Base-by-base conservation (phyloP, 495 filamentous ascomycete genomes). In the Copromyces sp. region DNA sequence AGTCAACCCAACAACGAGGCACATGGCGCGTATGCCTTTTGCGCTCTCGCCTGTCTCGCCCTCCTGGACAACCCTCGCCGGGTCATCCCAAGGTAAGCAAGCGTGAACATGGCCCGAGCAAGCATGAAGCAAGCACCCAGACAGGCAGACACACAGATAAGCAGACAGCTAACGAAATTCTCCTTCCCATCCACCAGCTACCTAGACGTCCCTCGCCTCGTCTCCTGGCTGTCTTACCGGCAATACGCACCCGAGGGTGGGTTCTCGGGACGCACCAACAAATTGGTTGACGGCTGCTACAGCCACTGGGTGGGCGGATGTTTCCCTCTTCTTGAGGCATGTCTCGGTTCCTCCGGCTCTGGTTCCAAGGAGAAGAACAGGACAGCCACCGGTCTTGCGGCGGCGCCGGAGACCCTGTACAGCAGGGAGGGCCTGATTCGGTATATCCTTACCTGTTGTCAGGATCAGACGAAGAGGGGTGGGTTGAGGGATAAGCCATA, bases 241-340 rank as follows among this genome's bases (percentile, higher is more conserved):
- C 95, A 99, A 79, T 92, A 95, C 82, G 89, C 88, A 9, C 96
- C 95, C 4, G 95, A 98, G 81, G 96, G 94, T 47, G 95, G 95
- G 14, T 92, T 95, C 76, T 88, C 92, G 17, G 95, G 95, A 72
- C 89, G 95, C 74, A 97, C 95, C n/a, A 98, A 98, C 82, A 99
- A 99, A 82, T 86, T 99, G 9, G 94, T 98, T 32, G 95, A 99
- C 81, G 95, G 95, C 68, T 99, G 95, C 80, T 98, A 99, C 82
- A 95, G 92, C 81, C 94, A 97, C 77, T 99, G 95, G 95, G 92
- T 97, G 11, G 95, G 96, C 7, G 92, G 90, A 39, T 98, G 94
- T 81, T 99, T 94, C 90, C 90, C 95, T 44, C 81, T 99, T 73
- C 81, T 98, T 72, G 91, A 97, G 79, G 94, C 93, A n/a, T 90